Evolutionary conservation across 306 rosid species (phyloP), one percentile per base, ranked within the genome.

Genomic region (peach (Prunus persica)): DNA sequence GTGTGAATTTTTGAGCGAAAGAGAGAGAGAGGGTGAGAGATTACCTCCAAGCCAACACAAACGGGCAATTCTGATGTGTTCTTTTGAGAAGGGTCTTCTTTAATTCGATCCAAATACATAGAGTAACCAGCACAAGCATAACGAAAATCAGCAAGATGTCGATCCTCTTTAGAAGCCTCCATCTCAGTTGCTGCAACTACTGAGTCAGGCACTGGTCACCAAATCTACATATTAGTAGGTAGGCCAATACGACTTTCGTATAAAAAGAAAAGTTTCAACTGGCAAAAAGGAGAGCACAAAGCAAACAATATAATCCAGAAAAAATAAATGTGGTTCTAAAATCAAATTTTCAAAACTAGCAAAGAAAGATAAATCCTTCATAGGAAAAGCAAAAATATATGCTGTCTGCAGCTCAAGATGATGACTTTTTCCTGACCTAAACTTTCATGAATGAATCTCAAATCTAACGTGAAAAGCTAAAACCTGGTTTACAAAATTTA

Each of bases 51-150:
- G 28, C 77, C 77, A 4, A 18, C 43, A 63, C 77, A 73, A 61
- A 73, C n/a, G 7, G 77, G 77, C 56, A 73, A 46, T 45, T 73
- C 68, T 24, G 30, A 20, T 34, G 10, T 13, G 2, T 52, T 46
- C 46, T 7, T 46, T 61, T 11, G 45, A 54, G 49, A 45, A 73
- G 45, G 25, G 11, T 46, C 47, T 6, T 61, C 46, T n/a, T n/a
- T 65, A 25, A 11, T 45, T 2, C 52, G 45, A 45, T 73, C 68
- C 46, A 18, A 45, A 46, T 46, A 73, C 19, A 60, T 0, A 2
- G 77, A 73, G 69, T 61, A 61, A 27, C 77, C 77, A 22, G 69
- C 77, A 73, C 77, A 73, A 7, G 30, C 30, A 28, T 60, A 73
- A 4, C 30, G 24, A 73, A 73, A 73, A 45, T 73, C 69, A 11